These are phyloP conservation scores for Cryptococcus sp. DNA, from an alignment of 1,284 basidiomycete species.

Conservation along the genomic window DNA sequence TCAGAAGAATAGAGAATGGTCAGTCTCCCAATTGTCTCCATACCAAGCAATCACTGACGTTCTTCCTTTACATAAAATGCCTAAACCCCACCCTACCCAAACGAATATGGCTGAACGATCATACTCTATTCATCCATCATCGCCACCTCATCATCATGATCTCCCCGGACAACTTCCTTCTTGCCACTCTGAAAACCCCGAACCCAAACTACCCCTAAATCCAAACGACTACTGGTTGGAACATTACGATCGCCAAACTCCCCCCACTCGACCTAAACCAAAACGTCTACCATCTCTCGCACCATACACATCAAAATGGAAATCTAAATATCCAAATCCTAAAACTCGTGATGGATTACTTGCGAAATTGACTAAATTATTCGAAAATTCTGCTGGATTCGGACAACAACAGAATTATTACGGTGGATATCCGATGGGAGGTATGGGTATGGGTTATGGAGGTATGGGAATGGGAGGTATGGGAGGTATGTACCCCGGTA, in stretches of 20 bases:
- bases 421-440: constrained; percentile 12
- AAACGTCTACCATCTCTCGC: constrained; percentile 19
- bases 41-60: too few species aligned
- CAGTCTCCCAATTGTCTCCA: too few species aligned
- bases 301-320: constrained; percentile 29
- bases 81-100: too few species aligned
- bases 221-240: constrained; percentile 12
- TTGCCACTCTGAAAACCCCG: too few species aligned
- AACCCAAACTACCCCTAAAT: too few species aligned
- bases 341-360: constrained; percentile 14
- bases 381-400: too few species aligned
- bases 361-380: not conserved
- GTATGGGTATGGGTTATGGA: constrained; percentile 9
- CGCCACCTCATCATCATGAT: too few species aligned
- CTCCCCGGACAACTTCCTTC: too few species aligned
- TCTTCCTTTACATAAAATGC: too few species aligned
- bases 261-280: constrained; percentile 4
- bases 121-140: too few species aligned
- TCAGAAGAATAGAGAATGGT: too few species aligned
- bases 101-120: too few species aligned
- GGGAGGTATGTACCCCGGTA: constrained; percentile 9
- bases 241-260: constrained; percentile 8
- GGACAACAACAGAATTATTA: constrained; percentile 21
- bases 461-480: constrained; percentile 15
- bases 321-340: constrained; percentile 24